Conservation (phyloP, 2,329 filamentous ascomycete species). For the Aureobasidium pullulans region DNA sequence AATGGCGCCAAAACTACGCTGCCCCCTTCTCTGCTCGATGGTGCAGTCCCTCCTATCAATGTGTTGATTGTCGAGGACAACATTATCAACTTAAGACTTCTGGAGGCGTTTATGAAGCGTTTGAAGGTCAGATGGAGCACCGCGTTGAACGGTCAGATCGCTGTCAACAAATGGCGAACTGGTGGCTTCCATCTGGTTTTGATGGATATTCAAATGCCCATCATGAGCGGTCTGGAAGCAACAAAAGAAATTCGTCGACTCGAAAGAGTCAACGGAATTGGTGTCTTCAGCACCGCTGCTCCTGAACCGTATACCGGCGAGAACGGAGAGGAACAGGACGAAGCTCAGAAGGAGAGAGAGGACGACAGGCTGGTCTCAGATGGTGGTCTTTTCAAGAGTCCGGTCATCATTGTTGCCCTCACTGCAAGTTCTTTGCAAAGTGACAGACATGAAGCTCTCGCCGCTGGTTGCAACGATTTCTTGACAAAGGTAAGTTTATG, state of each 20-base stretch:
- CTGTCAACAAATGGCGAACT: conserved; percentile 83
- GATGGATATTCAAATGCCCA: conserved; percentile 96
- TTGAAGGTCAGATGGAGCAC: conserved; percentile 95
- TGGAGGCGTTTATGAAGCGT: conserved; percentile 93
- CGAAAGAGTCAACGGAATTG: conserved; percentile 85
- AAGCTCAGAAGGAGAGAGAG: conserved; percentile 42
- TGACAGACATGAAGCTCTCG: conserved; percentile 88
- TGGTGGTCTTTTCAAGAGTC: conserved; percentile 74
- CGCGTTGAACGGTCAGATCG: conserved; percentile 91
- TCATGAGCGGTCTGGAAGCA: conserved; percentile 92
- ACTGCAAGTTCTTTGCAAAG: conserved; percentile 92
- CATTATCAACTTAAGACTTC: conserved; percentile 87
- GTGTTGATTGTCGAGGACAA: conserved; percentile 98
- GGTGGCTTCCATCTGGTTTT: conserved; percentile 93
- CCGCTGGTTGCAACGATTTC: conserved; percentile 96
- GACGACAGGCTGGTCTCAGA: conserved; percentile 63
- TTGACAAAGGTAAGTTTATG: conserved; percentile 61
- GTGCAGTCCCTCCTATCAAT: conserved; percentile 87
- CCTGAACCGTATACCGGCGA: conserved; percentile 16
- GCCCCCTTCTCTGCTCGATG: conserved; percentile 49
- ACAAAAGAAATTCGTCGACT: conserved; percentile 89
- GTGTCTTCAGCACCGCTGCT: conserved; percentile 60
- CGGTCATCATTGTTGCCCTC: conserved; percentile 94
- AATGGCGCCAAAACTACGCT: conserved; percentile 4
- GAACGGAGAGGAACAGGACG: conserved; percentile 24